Evolutionary conservation across 192 early-diverging fungal genomes (phyloP), one percentile per base, ranked within the genome.

Genomic region (Coemansia sp.): DNA sequence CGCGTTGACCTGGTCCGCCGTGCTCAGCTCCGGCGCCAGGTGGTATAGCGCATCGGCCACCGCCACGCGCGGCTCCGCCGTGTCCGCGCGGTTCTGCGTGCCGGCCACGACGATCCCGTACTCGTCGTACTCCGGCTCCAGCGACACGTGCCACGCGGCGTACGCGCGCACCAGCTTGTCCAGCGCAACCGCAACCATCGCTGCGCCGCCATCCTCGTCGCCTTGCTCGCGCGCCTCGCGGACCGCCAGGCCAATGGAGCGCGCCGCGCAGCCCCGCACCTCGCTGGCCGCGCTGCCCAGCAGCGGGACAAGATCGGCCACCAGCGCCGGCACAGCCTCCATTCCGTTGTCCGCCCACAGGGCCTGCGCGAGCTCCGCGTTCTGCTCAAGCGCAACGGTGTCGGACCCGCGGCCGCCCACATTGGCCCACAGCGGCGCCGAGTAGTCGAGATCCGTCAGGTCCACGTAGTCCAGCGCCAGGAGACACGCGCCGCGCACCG

Each of bases 51-150:
- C 90, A 40, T 85, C 76, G 4, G 90, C 94, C n/a, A 99, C 76
- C 37, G 96, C 96, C 48, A 84, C 82, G 13, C 96, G 93, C n/a
- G 92, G 84, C 43, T 87, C 86, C 71, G 90, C 90, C 40, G 89
- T 87, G 75, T 98, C 95, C 32, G 79, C 63, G 54, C 90, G 91
- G 80, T 93, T 86, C 62, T 97, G 74, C 1, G 94, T 92, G 60
- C 89, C 91, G 1, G 90, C 89, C 39, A 93, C 94, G 1, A 96
- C 84, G 64, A 99, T 90, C 46, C 95, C 96, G 67, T 85, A 96
- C 55, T 90, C 89, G 71, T 99, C 95, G 62, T 92, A 95, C 68
- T 95, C 90, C 9, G 95, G 95, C 25, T 87, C 87, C 17, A 95
- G 86, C 12, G 92, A 83, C 44, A 85, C 75, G 45, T 89, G 84